Conservation (phyloP, 2,329 filamentous ascomycete genomes). For the Pseudocercospora macadamiae region DNA sequence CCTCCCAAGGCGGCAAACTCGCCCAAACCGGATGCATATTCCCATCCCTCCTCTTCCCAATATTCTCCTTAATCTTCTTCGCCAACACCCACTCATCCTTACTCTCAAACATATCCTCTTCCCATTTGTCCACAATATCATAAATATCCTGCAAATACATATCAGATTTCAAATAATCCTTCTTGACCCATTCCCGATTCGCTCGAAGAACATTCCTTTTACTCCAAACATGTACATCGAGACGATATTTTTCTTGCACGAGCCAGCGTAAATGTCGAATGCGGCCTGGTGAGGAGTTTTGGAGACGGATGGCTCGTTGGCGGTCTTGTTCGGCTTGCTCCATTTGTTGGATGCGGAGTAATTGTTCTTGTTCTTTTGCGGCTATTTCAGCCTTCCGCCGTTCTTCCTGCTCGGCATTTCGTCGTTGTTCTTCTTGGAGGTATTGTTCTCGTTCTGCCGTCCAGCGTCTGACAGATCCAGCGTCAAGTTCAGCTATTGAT, state of each 20-base stretch:
- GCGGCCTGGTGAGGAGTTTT: background rate
- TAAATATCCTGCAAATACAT: background rate
- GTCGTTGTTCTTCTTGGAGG: background rate
- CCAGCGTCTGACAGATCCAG: background rate
- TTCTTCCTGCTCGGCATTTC: too few relatives aligned
- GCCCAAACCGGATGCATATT: background rate
- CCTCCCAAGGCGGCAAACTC: background rate
- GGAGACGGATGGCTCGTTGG: background rate
- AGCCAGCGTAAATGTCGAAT: background rate
- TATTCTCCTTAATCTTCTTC: slow-evolving; percentile 5
- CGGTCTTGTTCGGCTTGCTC: background rate
- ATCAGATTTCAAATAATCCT: background rate
- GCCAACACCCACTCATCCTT: slow-evolving; percentile 5
- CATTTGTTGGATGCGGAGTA: background rate
- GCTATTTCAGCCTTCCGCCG: too few relatives aligned
- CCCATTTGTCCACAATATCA: slow-evolving; percentile 2
- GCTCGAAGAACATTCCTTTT: background rate
- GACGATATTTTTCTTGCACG: slow-evolving; percentile 2
- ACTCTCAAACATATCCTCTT: background rate
- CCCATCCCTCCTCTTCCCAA: background rate
- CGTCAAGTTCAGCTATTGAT: background rate
- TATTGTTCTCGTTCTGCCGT: background rate
- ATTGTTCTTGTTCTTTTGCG: background rate
- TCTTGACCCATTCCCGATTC: background rate
- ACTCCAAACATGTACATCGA: slow-evolving; percentile 9